These are phyloP conservation scores for Pichia exigua DNA, from an alignment of 805 yeast species.

Conservation along the genomic window DNA sequence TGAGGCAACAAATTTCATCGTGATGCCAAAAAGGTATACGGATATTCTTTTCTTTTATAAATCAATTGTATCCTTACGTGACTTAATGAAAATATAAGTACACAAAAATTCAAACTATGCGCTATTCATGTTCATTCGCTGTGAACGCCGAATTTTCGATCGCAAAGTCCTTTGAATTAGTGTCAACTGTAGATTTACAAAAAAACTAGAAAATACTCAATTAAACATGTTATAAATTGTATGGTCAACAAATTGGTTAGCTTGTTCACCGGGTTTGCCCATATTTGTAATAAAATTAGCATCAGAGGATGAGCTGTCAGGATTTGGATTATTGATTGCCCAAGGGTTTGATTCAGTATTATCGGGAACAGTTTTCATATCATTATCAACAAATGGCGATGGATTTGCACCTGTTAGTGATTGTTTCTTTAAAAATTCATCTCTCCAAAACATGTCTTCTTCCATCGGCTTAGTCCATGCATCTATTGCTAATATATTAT, in stretches of 20 bases:
- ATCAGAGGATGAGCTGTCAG: background rate
- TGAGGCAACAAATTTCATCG: background rate
- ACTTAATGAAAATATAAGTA: too few relatives aligned
- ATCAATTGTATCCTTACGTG: too few relatives aligned
- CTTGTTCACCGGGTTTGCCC: background rate
- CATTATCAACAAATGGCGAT: background rate
- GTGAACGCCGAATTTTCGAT: background rate
- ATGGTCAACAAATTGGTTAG: slow-evolving; percentile 11
- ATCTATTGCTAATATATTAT: background rate
- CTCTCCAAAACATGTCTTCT: slow-evolving; percentile 7
- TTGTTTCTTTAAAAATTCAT: background rate
- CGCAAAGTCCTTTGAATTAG: background rate
- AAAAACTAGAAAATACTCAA: background rate
- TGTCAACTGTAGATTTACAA: background rate
- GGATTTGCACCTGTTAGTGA: background rate
- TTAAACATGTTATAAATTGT: slow-evolving; percentile 14
- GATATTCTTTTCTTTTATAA: background rate
- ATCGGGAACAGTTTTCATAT: background rate
- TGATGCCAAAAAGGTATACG: background rate
- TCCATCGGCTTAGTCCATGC: slow-evolving; percentile 1
- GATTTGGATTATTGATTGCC: background rate
- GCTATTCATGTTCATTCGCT: background rate
- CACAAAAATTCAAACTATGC: too few relatives aligned
- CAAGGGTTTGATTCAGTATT: background rate
- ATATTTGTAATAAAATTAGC: background rate